Base-by-base conservation (phyloP, 306 rosid genomes). In the Neltuma alba region DNA sequence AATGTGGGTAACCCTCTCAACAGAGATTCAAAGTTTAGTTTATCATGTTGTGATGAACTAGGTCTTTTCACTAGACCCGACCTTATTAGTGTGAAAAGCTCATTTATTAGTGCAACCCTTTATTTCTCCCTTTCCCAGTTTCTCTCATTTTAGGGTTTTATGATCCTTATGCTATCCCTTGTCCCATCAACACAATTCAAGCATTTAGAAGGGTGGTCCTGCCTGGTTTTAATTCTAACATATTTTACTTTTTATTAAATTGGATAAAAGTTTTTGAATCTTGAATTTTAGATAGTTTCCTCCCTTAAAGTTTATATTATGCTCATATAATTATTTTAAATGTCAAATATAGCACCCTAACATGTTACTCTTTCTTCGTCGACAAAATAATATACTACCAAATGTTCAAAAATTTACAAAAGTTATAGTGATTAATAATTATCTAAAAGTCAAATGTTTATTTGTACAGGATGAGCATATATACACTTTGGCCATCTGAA, bases 111-210 rank as follows among this genome's bases (percentile, higher is more conserved):
- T 75, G 79, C 61, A 78, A 33, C 25, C 30, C 67, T 27, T 14
- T 67, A 10, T 16, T 41, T 64, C 63, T 28, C 65, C 65, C 37
- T 58, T 23, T 27, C 72, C 78, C 55, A 50, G 36, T 70, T 60
- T 78, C 78, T 72, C 67, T 28, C 21, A 28, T 31, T 14, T 62
- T 62, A 30, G 67, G 67, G 58, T 70, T 48, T 48, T 73, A 62
- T 87, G 92, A 89, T 81, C 75, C 83, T 77, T 65, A 61, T 79
- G 74, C 65, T 73, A 67, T 72, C 73, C 85, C 77, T 80, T 82
- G 89, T 89, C 89, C 86, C 87, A 81, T 89, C 89, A 86, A 3
- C n/a, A n/a, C 65, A 44, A 40, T 70, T 54, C 6, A 62, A 54
- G 76, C 81, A 83, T 82, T 82, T 47, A 85, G 48, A 66, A 27